Conservation (phyloP, 768 basidiomycete species). For the Boletus subparvulus region DNA sequence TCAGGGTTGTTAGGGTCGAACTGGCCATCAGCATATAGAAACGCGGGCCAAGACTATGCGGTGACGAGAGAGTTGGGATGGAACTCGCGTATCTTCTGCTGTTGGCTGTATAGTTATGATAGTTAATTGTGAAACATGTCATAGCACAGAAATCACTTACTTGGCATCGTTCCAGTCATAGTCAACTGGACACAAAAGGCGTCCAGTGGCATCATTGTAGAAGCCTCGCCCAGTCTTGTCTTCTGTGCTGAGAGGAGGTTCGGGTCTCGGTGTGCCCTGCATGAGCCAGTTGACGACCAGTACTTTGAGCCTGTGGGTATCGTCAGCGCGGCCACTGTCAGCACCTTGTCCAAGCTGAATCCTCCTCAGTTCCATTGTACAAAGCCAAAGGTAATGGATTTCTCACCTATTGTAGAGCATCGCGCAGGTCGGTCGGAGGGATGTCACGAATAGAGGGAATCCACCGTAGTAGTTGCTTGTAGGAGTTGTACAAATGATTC, state of each 20-base stretch:
- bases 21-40: not conserved
- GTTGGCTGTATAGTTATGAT: not conserved
- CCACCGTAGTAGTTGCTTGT: too few species aligned
- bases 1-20: not conserved
- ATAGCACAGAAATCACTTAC: not conserved
- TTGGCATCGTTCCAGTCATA: not conserved
- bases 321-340: not conserved
- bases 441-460: too few species aligned
- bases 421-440: too few species aligned
- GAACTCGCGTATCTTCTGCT: not conserved
- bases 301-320: not conserved
- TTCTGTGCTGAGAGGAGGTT: not conserved
- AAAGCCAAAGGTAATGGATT: too few species aligned
- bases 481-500: too few species aligned
- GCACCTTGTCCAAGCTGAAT: not conserved
- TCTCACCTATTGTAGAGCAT: too few species aligned
- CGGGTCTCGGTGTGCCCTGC: not conserved
- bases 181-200: not conserved
- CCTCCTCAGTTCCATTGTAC: too few species aligned
- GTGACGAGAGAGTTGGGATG: slow-evolving; percentile 1
- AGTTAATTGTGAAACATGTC: too few species aligned
- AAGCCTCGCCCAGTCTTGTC: not conserved
- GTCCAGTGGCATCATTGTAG: not conserved
- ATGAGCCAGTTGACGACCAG: not conserved
- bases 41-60: not conserved